Evolutionary conservation across 1,284 basidiomycete species (phyloP).

Genomic region (Puccinia horiana): DNA sequence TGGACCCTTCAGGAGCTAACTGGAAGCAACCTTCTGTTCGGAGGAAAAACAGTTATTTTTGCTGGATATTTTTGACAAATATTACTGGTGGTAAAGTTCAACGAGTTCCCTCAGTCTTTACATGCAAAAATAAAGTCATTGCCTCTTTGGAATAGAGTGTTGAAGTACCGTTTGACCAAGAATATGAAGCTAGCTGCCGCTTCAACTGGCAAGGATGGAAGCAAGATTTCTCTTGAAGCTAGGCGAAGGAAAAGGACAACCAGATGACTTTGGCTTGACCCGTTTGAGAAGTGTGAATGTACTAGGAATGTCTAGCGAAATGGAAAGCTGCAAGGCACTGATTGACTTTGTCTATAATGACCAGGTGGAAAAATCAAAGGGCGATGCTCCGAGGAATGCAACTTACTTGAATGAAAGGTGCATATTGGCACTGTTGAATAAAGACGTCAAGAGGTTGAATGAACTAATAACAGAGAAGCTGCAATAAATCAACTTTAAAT

Average conservation of each 20-base stretch:
- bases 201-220: too few relatives aligned
- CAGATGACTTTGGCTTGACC: not conserved
- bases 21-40: not conserved
- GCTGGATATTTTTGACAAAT: constrained; percentile 19
- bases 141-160: not conserved
- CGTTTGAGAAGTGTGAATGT: not conserved
- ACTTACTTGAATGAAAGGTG: not conserved
- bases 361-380: not conserved
- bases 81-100: not conserved
- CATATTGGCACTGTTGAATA: not conserved
- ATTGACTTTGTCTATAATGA: not conserved
- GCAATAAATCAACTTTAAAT: not conserved
- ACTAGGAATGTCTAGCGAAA: not conserved
- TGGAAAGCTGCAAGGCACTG: not conserved
- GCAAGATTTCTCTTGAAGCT: not conserved
- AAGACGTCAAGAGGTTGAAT: not conserved
- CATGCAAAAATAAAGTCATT: not conserved
- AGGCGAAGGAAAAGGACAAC: not conserved
- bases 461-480: not conserved
- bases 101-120: too few relatives aligned
- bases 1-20: not conserved
- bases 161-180: not conserved
- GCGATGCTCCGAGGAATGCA: not conserved
- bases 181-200: not conserved
- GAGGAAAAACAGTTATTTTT: constrained; percentile 8